Conservation (phyloP, 768 basidiomycete species). For the Pulveroboletus sp. region DNA sequence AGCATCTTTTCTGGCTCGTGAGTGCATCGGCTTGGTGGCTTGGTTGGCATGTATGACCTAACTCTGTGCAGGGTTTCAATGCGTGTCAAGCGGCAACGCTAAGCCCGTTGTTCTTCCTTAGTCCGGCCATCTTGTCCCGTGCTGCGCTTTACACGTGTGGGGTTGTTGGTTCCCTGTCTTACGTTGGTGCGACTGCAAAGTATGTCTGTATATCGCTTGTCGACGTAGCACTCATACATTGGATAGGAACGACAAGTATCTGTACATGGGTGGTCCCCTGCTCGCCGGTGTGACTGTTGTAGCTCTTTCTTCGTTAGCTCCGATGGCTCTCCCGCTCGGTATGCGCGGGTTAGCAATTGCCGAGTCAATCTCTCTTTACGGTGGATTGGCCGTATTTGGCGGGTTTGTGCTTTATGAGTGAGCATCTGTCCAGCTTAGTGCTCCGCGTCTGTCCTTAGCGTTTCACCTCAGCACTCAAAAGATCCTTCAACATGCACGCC, state of each 20-base stretch:
- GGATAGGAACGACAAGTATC: constrained; percentile 68
- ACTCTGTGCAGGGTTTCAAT: constrained; percentile 63
- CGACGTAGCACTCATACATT: neutral
- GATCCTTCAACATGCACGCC: constrained; percentile 69
- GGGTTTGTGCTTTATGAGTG: constrained; percentile 88
- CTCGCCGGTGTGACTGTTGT: constrained; percentile 88
- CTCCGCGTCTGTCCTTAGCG: neutral
- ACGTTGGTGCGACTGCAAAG: constrained; percentile 86
- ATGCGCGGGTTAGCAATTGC: constrained; percentile 70
- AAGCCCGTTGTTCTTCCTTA: constrained; percentile 85
- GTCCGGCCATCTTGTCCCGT: constrained; percentile 78
- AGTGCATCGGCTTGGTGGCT: constrained; percentile 30
- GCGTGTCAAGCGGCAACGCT: constrained; percentile 82
- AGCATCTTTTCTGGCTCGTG: constrained; percentile 80
- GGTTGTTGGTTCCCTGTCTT: constrained; percentile 80
- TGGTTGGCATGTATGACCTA: neutral
- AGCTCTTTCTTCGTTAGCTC: constrained; percentile 80
- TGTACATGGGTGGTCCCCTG: constrained; percentile 83
- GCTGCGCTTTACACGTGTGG: constrained; percentile 87
- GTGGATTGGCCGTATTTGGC: constrained; percentile 82
- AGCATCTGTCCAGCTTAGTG: constrained; percentile 20
- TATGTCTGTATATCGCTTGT: constrained; percentile 26
- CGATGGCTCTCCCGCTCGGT: constrained; percentile 84
- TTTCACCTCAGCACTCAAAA: constrained; percentile 61
- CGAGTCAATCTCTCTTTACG: constrained; percentile 79